phyloP scores from a whole-genome alignment of 306 rosid genomes.

The Crotalaria pallida region DNA sequence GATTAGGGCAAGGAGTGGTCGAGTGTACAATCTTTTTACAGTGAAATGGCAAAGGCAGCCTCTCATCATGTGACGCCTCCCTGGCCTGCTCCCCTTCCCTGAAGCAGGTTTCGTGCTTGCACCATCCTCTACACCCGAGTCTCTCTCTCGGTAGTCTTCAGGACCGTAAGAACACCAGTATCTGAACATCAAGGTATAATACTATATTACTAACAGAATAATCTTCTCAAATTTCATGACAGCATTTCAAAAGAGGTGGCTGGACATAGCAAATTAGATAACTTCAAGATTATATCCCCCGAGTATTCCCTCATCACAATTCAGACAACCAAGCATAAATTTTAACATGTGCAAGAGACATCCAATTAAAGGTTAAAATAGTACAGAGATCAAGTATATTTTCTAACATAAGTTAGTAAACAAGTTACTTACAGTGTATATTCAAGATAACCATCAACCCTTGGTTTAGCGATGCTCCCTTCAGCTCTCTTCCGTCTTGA shows the following conservation, averaged over 20 bases:
- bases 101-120: conserved; percentile 54
- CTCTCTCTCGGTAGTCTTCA: conserved; percentile 66
- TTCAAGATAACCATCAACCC: conserved; percentile 84
- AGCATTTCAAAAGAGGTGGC: not conserved
- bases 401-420: not conserved
- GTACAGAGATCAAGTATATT: not conserved
- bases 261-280: not conserved
- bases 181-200: conserved; percentile 30
- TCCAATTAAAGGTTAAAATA: not conserved
- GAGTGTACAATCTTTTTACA: conserved; percentile 61
- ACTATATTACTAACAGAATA: not conserved
- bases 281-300: not conserved
- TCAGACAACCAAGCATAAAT: not conserved
- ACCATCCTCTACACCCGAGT: conserved; percentile 33
- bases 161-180: conserved; percentile 94
- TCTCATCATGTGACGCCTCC: conserved; percentile 88
- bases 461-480: conserved; percentile 64
- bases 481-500: conserved; percentile 63
- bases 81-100: conserved; percentile 84
- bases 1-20: conserved; percentile 58
- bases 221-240: not conserved
- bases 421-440: conserved; percentile 52
- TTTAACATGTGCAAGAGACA: not conserved
- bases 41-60: conserved; percentile 84
- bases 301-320: not conserved